Base-by-base conservation (phyloP, 2,329 filamentous ascomycete genomes). In the Colletotrichum lini region DNA sequence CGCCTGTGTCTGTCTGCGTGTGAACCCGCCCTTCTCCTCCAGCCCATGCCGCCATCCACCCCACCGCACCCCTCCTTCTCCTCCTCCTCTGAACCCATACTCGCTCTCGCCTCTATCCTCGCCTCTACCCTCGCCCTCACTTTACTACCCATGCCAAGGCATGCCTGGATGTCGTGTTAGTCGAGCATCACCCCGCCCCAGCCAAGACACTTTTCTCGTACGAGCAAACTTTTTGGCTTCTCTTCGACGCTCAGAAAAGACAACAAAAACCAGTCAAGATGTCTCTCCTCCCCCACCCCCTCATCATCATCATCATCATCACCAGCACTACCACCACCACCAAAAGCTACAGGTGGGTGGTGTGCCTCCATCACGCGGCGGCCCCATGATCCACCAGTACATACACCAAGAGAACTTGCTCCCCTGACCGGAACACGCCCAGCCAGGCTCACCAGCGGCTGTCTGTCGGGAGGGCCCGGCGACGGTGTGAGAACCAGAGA, bases 351-450 rank as follows among this genome's bases (percentile, higher is more conserved):
- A 21, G 13, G 30, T 13, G 42, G 68, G 68, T 68, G 65, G 68
- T 52, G 65, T 71, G 68, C 64, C 57, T 58, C 68, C 68, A 71
- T 71, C 65, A 68, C 65, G 56, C 50, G 67, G 38, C 42, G 56
- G 57, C 57, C 67, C 57, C 67, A 62, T 70, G 67, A 67, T 70
- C 44, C 67, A 54, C 62, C 42, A 12, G 6, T 13, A 8, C 45
- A 38, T 70, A 26, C 67, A 53, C 62, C 49, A 9, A 5, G 15
- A 12, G 35, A 45, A 53, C 45, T 26, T 60, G 23, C 54, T 50
- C 38, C 44, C 35, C 30, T 23, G 30, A 13, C 59, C 30, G 26
- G 13, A n/a, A n/a, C 21, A 47, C 23, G 23, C n/a, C 49, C 7
- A 26, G 5, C 45, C 23, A 18, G 35, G 38, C 35, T 53, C 47